Base-by-base conservation (phyloP, 2,329 filamentous ascomycete species). In the Fusarium continuum region DNA sequence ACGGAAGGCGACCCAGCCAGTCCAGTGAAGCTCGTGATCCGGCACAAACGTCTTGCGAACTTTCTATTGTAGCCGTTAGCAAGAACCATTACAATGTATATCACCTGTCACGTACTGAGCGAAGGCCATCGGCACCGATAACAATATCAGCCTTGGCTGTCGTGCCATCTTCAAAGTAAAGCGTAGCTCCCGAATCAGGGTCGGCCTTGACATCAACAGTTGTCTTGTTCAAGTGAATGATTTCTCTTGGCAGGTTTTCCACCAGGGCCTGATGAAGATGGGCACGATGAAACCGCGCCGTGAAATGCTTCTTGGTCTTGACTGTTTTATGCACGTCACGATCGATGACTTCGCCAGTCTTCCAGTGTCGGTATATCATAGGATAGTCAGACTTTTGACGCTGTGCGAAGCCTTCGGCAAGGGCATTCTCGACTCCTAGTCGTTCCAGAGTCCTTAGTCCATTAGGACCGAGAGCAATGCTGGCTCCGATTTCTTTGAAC, bases 61-160 rank as follows among this genome's bases (percentile, higher is more conserved):
- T 3, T 36, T 53, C 61, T 65, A 14, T 45, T 3, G 13, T 9
- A 13, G 11, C 2, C 10, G 17, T 47, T 5, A 23, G 36, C 16
- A 25, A 22, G n/a, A n/a, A n/a, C n/a, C n/a, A n/a, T n/a, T n/a
- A n/a, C n/a, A n/a, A n/a, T n/a, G n/a, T n/a, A n/a, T n/a, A 25
- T 10, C 4, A 6, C 2, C 20, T 34, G 14, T 8, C n/a, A 17
- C 54, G 3, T 31, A 76, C 73, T 17, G 81, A 84, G 64, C 82
- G 80, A 40, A 85, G 80, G 32, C 84, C 84, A 68, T 86, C 83
- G 1, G 82, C 79, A 1, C 82, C 83, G 14, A 86, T 75, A 20
- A 85, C 66, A 34, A 84, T 69, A 61, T 85, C 81, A 1, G 80
- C 81, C 0, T 70, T 67, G 0, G 74, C 74, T 4, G 69, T 74